phyloP scores from a whole-genome alignment of 1,284 basidiomycete genomes.

The Irpex sp. region DNA sequence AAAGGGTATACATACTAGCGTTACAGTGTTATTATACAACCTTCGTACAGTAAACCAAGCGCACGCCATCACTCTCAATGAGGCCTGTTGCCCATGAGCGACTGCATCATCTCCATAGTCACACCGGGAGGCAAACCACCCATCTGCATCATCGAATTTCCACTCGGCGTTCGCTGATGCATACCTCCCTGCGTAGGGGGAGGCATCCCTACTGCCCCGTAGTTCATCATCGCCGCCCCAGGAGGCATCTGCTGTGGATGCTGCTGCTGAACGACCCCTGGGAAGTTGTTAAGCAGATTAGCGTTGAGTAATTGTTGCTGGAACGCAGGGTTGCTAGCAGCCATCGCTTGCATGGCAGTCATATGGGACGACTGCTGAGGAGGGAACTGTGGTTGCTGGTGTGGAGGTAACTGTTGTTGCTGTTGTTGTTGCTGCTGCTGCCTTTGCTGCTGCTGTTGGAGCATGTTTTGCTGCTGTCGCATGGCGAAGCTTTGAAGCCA shows the following conservation, averaged over 20 bases:
- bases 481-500: constrained; percentile 6
- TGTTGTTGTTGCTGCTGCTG: constrained; percentile 10
- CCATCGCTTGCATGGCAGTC: not conserved
- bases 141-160: constrained; percentile 7
- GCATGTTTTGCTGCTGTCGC: not conserved
- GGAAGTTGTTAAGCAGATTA: not conserved
- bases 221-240: constrained; percentile 1
- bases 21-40: not conserved
- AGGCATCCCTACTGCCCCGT: constrained; percentile 17
- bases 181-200: constrained; percentile 11
- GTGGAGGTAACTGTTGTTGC: constrained; percentile 6
- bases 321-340: not conserved
- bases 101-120: constrained; percentile 56
- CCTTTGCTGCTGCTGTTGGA: constrained; percentile 4
- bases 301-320: not conserved
- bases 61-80: constrained; percentile 1
- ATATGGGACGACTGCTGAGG: not conserved
- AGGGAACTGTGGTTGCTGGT: not conserved
- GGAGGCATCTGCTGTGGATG: constrained; percentile 1
- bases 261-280: not conserved
- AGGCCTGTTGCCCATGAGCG: constrained; percentile 51
- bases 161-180: constrained; percentile 23
- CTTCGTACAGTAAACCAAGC: not conserved
- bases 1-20: not conserved
- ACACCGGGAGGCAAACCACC: constrained; percentile 23